Base-by-base conservation (phyloP, 176 grass and related monocot species). In the Zoysia japonica region DNA sequence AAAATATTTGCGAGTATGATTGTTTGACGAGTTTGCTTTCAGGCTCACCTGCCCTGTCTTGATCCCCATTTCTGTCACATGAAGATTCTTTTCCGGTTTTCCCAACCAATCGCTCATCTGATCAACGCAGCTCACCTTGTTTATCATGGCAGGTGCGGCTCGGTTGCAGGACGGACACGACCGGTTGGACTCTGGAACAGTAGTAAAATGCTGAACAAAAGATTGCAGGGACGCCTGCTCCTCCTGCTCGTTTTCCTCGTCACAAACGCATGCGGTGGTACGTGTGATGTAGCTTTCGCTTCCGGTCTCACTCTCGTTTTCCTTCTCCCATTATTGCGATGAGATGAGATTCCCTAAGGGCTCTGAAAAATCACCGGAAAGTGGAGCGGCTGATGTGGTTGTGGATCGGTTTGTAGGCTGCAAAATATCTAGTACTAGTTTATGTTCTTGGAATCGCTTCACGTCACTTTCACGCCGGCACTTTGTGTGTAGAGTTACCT, bases 191-290 rank as follows among this genome's bases (percentile, higher is more conserved):
- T 3, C 55, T 4, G 20, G 61, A 57, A 53, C 2, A 45, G 57
- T 2, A 45, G 57, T 72, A 84, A 44, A 68, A 89, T 97, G 94
- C n/a, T 85, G 84, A 47, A 15, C 42, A 84, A 76, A 87, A 88
- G 75, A 89, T 43, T 80, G 67, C 85, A 86, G 75, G 75, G 80
- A 61, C 82, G 61, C 70, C 61, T 81, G 53, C 40, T 93, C 8
- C 40, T 93, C 8, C 63, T 93, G 28, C 11, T 97, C 17, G 20
- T 79, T 19, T 72, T 77, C 64, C 45, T 78, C n/a, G 19, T 93
- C 44, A 42, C 68, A 3, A 36, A 65, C 40, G 48, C 20, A 71
- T 85, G 78, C 72, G 88, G 94, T 93, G 88, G 94, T 93, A 80
- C 68, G n/a, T n/a, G 49, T 43, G 16, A 38, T 15, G 51, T 60